These are phyloP conservation scores for Schizosaccharomyces japonicus DNA, from an alignment of 805 yeast species.

Conservation along the genomic window DNA sequence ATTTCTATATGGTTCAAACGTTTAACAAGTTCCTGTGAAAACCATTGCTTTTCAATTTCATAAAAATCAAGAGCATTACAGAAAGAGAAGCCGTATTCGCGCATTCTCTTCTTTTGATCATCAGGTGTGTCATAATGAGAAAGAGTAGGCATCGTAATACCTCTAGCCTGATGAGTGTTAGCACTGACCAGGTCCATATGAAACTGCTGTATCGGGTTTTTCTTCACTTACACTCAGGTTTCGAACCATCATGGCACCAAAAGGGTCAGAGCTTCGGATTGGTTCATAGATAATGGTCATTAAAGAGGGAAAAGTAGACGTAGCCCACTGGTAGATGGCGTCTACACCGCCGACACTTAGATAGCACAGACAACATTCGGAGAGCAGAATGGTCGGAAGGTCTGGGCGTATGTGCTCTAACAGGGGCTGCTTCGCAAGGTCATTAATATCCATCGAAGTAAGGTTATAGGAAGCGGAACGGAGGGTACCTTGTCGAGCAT, in stretches of 20 bases:
- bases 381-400: constrained; percentile 35
- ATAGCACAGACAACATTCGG: constrained; percentile 62
- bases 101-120: not conserved
- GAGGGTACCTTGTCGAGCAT: not conserved
- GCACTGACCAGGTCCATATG: constrained; percentile 19
- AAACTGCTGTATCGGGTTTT: constrained; percentile 42
- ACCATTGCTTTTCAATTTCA: not conserved
- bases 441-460: not conserved
- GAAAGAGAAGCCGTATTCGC: not conserved
- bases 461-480: not conserved
- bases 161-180: not conserved
- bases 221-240: constrained; percentile 31
- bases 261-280: constrained; percentile 32
- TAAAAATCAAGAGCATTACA: not conserved
- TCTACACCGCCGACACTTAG: constrained; percentile 28
- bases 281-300: constrained; percentile 42
- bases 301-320: constrained; percentile 10
- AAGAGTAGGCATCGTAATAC: not conserved
- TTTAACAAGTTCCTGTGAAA: not conserved
- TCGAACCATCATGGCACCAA: constrained; percentile 44
- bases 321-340: constrained; percentile 23
- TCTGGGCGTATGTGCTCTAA: constrained; percentile 12
- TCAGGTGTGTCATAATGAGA: not conserved
- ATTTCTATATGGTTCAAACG: constrained; percentile 25
- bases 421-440: not conserved